Conservation (phyloP, 2,329 filamentous ascomycete genomes). For the Truncatella angustata region DNA sequence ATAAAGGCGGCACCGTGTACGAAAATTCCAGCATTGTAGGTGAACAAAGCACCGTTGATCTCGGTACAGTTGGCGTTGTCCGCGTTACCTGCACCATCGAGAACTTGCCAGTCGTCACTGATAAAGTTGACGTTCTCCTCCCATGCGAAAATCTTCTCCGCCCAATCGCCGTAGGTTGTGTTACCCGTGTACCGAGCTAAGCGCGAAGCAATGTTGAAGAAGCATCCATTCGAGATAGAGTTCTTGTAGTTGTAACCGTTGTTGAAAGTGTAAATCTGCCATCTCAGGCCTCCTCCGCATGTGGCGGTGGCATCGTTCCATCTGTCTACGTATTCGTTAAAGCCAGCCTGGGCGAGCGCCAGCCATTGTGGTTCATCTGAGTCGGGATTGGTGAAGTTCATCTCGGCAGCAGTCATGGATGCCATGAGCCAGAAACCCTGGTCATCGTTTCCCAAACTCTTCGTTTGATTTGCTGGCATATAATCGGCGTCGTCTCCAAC, state of each 20-base stretch:
- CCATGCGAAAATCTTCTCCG: constrained; percentile 69
- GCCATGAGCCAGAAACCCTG: constrained; percentile 86
- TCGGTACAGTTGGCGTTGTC: constrained; percentile 30
- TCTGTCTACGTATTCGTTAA: constrained; percentile 71
- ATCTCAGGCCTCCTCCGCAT: constrained; percentile 75
- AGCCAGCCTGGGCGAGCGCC: constrained; percentile 74
- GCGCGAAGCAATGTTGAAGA: constrained; percentile 68
- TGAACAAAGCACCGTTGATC: constrained; percentile 26
- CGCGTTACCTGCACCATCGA: constrained; percentile 47
- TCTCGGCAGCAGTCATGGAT: constrained; percentile 75
- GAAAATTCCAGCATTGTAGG: constrained; percentile 30
- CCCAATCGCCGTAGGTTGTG: constrained; percentile 75
- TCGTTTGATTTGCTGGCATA: constrained; percentile 66
- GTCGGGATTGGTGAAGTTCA: constrained; percentile 69
- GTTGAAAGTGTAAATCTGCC: constrained; percentile 83
- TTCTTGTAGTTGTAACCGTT: constrained; percentile 69
- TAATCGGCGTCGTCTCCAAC: constrained; percentile 57
- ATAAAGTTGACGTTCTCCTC: constrained; percentile 55
- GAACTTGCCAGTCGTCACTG: constrained; percentile 51
- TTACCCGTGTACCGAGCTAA: constrained; percentile 79
- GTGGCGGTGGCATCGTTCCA: constrained; percentile 57
- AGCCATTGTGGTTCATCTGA: constrained; percentile 68
- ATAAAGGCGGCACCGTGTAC: constrained; percentile 36
- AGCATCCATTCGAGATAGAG: constrained; percentile 66
- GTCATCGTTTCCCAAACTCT: constrained; percentile 67